These are phyloP conservation scores for Cryphonectria naterciae DNA, from an alignment of 2,329 filamentous ascomycete genomes.

Conservation along the genomic window DNA sequence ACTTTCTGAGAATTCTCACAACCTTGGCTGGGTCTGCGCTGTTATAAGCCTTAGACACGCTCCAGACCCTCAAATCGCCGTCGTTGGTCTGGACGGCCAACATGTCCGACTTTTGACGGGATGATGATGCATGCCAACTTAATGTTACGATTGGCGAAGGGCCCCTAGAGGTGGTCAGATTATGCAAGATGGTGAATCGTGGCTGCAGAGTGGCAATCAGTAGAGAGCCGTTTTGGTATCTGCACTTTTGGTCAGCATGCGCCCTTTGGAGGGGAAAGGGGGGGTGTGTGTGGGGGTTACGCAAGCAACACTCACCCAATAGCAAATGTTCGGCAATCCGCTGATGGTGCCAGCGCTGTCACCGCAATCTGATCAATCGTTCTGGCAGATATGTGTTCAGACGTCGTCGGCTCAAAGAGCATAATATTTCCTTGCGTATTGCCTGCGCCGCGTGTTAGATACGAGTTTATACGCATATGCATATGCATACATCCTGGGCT, in stretches of 20 bases:
- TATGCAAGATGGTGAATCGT: constrained; percentile 91
- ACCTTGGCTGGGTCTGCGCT: constrained; percentile 80
- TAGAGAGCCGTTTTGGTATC: constrained; percentile 93
- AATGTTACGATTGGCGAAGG: constrained; percentile 87
- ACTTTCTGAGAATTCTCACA: constrained; percentile 82
- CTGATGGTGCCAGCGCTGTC: constrained; percentile 85
- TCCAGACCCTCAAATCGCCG: constrained; percentile 94
- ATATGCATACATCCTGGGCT: not conserved
- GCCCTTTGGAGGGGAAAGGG: constrained; percentile 1
- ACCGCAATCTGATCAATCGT: constrained; percentile 93
- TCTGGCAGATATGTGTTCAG: constrained; percentile 86
- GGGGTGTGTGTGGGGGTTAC: not conserved
- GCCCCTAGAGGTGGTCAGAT: constrained; percentile 78
- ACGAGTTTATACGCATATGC: no score
- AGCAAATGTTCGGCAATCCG: constrained; percentile 92
- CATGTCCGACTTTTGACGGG: constrained; percentile 97
- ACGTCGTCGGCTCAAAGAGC: constrained; percentile 89
- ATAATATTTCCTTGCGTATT: constrained; percentile 93
- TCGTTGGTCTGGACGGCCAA: constrained; percentile 89
- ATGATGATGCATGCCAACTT: constrained; percentile 94
- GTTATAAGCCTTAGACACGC: constrained; percentile 80
- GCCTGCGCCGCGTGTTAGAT: constrained; percentile 54
- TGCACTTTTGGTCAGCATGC: constrained; percentile 42
- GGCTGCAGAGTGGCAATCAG: constrained; percentile 88
- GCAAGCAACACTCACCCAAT: constrained; percentile 72